Conservation (phyloP, 2,329 filamentous ascomycete genomes). For the Botryosphaeria dothidea region DNA sequence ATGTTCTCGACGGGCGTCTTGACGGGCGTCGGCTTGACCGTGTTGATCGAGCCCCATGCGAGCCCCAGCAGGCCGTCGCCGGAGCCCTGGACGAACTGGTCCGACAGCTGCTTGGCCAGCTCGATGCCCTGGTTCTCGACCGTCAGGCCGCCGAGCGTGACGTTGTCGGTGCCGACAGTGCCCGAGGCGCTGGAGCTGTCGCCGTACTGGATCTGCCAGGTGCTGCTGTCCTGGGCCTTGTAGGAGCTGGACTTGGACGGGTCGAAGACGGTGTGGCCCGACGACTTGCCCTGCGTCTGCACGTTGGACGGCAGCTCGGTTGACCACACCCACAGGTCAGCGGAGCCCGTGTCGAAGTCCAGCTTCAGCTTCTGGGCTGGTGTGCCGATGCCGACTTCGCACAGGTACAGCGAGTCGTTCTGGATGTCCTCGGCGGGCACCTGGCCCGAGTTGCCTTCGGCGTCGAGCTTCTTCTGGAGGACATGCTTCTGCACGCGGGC, state of each 20-base stretch:
- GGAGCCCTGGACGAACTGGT: slow-evolving; percentile 56
- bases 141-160: slow-evolving; percentile 62
- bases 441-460: slow-evolving; percentile 44
- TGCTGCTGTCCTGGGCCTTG: slow-evolving; percentile 49
- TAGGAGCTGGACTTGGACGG: slow-evolving; percentile 63
- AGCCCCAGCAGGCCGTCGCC: slow-evolving; percentile 69
- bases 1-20: slow-evolving; percentile 69
- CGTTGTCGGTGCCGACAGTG: slow-evolving; percentile 62
- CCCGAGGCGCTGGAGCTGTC: slow-evolving; percentile 69
- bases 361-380: slow-evolving; percentile 61
- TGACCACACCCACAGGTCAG: slow-evolving; percentile 65
- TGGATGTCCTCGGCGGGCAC: slow-evolving; percentile 65
- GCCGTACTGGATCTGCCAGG: slow-evolving; percentile 69
- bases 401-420: slow-evolving; percentile 67
- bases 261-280: slow-evolving; percentile 58
- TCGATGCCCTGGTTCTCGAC: slow-evolving; percentile 66
- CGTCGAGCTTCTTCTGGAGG: slow-evolving; percentile 47
- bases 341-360: slow-evolving; percentile 63
- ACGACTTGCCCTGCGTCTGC: slow-evolving; percentile 30
- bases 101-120: slow-evolving; percentile 60
- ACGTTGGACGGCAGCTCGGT: slow-evolving; percentile 46
- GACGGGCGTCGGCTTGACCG: slow-evolving; percentile 56
- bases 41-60: slow-evolving; percentile 66
- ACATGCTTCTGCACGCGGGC: slow-evolving; percentile 45
- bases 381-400: slow-evolving; percentile 64